phyloP scores from a whole-genome alignment of 371 early-diverging fungal species.

The Mucor ambiguus region DNA sequence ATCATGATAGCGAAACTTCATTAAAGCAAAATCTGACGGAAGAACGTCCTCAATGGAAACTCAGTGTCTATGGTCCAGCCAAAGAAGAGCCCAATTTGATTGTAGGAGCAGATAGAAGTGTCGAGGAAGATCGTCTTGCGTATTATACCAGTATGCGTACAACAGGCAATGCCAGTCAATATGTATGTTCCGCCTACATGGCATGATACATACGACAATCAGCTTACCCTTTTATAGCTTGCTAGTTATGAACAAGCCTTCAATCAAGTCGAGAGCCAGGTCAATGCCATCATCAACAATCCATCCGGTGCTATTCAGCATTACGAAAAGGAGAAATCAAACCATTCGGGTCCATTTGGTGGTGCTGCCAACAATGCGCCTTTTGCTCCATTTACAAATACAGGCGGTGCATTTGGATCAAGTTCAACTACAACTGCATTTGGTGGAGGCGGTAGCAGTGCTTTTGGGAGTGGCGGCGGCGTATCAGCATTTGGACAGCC shows the following conservation, averaged over 20 bases:
- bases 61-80: constrained; percentile 63
- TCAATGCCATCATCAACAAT: constrained; percentile 36
- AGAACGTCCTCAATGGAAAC: constrained; percentile 53
- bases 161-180: constrained; percentile 39
- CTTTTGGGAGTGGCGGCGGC: constrained; percentile 23
- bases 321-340: constrained; percentile 41
- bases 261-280: constrained; percentile 35
- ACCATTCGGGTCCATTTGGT: constrained; percentile 32
- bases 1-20: constrained; percentile 37
- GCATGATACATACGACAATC: no score
- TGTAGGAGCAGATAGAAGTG: constrained; percentile 56
- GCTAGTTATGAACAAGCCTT: constrained; percentile 29
- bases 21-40: constrained; percentile 43
- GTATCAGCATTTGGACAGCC: constrained; percentile 29
- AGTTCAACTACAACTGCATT: constrained; percentile 9
- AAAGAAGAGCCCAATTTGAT: constrained; percentile 69
- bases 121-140: constrained; percentile 60
- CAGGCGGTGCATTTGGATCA: constrained; percentile 21
- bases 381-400: constrained; percentile 38
- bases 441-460: constrained; percentile 13
- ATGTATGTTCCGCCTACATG: constrained; percentile 29
- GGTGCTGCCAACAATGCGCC: constrained; percentile 18
- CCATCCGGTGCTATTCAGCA: constrained; percentile 41
- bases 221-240: constrained; percentile 14
- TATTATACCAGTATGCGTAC: constrained; percentile 49